phyloP scores from a whole-genome alignment of 768 basidiomycete genomes.

The Xerocomellus intermedius region DNA sequence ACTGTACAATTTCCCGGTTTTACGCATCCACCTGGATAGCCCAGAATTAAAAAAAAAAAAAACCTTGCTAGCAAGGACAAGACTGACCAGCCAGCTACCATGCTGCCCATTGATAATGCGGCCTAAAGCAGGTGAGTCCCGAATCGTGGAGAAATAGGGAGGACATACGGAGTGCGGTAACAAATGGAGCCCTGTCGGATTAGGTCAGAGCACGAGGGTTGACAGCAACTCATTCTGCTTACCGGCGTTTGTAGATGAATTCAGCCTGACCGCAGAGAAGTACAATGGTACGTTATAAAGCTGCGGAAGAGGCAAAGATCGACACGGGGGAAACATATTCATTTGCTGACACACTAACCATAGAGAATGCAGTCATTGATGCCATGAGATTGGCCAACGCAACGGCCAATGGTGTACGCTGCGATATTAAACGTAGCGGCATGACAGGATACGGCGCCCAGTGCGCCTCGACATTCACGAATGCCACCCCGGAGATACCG shows the following conservation, averaged over 20 bases:
- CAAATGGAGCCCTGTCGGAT: constrained; percentile 69
- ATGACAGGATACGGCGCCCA: constrained; percentile 86
- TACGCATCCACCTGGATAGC: constrained; percentile 69
- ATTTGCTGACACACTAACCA: constrained; percentile 42
- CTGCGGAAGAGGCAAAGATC: constrained; percentile 32
- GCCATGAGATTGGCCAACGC: constrained; percentile 77
- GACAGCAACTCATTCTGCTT: constrained; percentile 21
- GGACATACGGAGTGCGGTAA: constrained; percentile 81
- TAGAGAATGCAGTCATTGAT: constrained; percentile 78
- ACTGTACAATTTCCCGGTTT: constrained; percentile 80
- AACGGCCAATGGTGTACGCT: constrained; percentile 79
- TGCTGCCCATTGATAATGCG: constrained; percentile 79
- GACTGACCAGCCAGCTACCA: constrained; percentile 81
- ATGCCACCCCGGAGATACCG: constrained; percentile 50
- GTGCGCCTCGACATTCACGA: constrained; percentile 76
- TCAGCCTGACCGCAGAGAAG: constrained; percentile 77
- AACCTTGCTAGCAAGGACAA: constrained; percentile 3
- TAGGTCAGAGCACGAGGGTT: constrained; percentile 7
- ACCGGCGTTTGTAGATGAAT: constrained; percentile 72
- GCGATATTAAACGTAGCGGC: constrained; percentile 76
- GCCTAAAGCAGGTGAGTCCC: constrained; percentile 44
- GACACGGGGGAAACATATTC: not conserved
- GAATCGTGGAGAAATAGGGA: constrained; percentile 3
- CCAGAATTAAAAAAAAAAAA: constrained; percentile 7
- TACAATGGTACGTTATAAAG: constrained; percentile 90